Evolutionary conservation across 164 flowering plant species (phyloP).

Genomic region (Vitis cinerea): DNA sequence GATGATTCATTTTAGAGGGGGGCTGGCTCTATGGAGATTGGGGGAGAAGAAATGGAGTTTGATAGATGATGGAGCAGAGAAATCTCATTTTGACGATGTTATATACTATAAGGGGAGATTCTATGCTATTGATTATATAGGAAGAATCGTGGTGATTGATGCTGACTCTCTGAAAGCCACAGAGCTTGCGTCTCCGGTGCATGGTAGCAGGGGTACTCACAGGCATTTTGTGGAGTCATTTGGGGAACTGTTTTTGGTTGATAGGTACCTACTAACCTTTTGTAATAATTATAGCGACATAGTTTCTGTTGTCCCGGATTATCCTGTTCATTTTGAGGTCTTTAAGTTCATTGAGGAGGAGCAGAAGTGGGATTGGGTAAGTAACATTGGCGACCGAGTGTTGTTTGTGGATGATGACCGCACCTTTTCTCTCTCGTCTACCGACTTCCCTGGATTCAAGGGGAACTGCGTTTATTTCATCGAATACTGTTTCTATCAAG

Average conservation of each 20-base stretch:
- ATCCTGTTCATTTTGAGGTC: not conserved
- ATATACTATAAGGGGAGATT: conserved; percentile 15
- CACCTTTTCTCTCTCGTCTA: not conserved
- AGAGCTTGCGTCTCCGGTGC: no score
- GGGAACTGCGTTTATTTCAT: conserved; percentile 2
- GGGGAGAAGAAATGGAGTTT: conserved; percentile 9
- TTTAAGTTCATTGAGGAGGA: conserved; percentile 1
- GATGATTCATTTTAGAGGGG: conserved; percentile 1
- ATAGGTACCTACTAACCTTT: no score
- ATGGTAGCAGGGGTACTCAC: no score
- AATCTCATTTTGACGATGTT: conserved; percentile 12
- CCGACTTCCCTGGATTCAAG: not conserved
- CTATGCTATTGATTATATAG: conserved; percentile 15
- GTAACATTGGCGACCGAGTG: not conserved
- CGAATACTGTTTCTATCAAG: not conserved
- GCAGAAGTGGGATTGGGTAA: not conserved
- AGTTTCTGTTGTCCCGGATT: not conserved
- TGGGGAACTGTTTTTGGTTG: no score
- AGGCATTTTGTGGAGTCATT: no score
- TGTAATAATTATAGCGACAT: no score
- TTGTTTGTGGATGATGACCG: not conserved
- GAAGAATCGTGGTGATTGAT: conserved; percentile 18
- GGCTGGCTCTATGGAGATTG: conserved; percentile 4
- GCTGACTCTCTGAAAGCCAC: no score
- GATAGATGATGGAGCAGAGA: not conserved